Percentiles rank a stretch among this genome's conserved stretches.
These are phyloP conservation scores for Penicillium roqueforti DNA, from an alignment of 495 filamentous ascomycete species.

Conservation along the genomic window DNA sequence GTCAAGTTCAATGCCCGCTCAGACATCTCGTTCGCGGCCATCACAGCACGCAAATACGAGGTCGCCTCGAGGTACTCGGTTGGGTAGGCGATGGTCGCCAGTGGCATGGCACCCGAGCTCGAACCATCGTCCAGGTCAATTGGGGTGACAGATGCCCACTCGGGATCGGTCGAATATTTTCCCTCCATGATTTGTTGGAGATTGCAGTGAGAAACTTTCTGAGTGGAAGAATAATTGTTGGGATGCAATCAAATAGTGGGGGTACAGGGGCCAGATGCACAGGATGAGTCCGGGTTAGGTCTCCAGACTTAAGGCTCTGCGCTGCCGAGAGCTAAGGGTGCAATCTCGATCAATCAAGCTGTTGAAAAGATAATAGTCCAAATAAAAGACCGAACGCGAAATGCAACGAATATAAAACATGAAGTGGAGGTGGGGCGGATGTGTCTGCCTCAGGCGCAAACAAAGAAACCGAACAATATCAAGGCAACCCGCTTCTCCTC, in stretches of 20 bases:
- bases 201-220: not conserved
- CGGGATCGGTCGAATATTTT: constrained; percentile 62
- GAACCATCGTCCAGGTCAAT: constrained; percentile 78
- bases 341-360: not conserved
- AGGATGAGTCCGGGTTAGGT: not conserved
- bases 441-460: constrained; percentile 19
- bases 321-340: not conserved
- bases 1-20: constrained; percentile 78
- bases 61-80: constrained; percentile 82
- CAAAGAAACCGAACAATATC: constrained; percentile 13
- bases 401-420: constrained; percentile 8
- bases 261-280: constrained; percentile 1
- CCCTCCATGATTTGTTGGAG: constrained; percentile 25
- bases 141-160: constrained; percentile 80
- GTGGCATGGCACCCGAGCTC: constrained; percentile 52
- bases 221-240: not conserved
- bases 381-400: not conserved
- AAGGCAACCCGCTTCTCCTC: constrained; percentile 12
- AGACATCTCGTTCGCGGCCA: constrained; percentile 81
- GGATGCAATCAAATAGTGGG: constrained; percentile 4
- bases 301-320: not conserved
- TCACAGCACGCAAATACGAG: constrained; percentile 88
- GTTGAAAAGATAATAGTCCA: not conserved
- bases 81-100: constrained; percentile 85
- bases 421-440: constrained; percentile 20